Base-by-base conservation (phyloP, 2,329 filamentous ascomycete species). In the Ophiobolus disseminans region DNA sequence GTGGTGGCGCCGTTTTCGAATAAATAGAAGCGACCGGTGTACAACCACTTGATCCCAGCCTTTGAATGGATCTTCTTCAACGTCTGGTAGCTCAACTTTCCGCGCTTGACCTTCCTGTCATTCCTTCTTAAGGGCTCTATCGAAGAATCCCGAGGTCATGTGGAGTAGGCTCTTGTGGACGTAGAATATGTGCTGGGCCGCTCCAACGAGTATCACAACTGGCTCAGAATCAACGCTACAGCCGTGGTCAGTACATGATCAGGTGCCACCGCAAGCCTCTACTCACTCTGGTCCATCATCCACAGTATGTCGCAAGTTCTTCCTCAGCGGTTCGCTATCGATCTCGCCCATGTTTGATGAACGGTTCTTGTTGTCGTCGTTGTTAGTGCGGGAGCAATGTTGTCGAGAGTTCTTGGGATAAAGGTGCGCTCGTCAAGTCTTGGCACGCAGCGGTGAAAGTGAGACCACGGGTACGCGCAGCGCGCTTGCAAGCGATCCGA, bases 31-130 rank as follows among this genome's bases (percentile, higher is more conserved):
- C 21, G 16, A 11, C 48, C 42, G 1, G 45, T 50, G 34, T 54
- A 52, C 2, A 58, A 41, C 53, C 47, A 58, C 11, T 45, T 45
- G 2, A 48, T 25, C 36, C n/a, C 41, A 57, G 13, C 49, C 25
- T 1, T 14, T 19, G 22, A 58, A 56, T 1, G 11, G 13, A 6
- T 30, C 40, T 1, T 43, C 28, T 4, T 42, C 14, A 1, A 23
- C 20, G 2, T 50, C 23, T 0, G 41, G 46, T 1, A 58, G 30
- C 5, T 19, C 11, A 9, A 57, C 23, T 5, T 19, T n/a, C 1
- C 30, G 22, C 4, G 35, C 39, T 17, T 48, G 16, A 13, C 9
- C 28, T 19, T 56, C 53, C 9, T 40, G 40, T 48, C 38, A 55
- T 2, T 35, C 30, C 5, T 41, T 37, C 5, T 30, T 45, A 7